Evolutionary conservation across 164 flowering plant species (phyloP).

Genomic region (Vitis rotundifolia): DNA sequence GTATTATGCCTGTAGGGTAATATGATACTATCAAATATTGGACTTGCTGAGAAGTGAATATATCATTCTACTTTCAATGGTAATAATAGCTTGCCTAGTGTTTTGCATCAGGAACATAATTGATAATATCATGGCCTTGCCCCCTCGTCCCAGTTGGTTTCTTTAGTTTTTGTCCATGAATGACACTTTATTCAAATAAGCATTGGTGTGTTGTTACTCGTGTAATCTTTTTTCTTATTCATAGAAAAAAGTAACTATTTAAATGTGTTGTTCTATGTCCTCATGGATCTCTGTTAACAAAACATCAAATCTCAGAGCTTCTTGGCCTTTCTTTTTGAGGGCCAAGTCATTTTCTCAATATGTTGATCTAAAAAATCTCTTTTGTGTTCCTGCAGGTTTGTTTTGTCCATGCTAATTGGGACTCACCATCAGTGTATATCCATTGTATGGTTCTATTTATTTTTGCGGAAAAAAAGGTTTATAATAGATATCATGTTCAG

Average conservation of each 20-base stretch:
- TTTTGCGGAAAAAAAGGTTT: background rate
- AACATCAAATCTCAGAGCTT: slow-evolving; percentile 1
- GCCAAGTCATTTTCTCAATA: background rate
- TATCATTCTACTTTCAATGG: slow-evolving; percentile 90
- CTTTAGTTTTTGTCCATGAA: slow-evolving; percentile 28
- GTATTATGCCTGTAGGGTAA: slow-evolving; percentile 67
- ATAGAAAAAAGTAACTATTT: background rate
- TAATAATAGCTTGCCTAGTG: slow-evolving; percentile 75
- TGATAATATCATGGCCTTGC: slow-evolving; percentile 60
- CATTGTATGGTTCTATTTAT: slow-evolving; percentile 27
- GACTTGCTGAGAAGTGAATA: slow-evolving; percentile 82
- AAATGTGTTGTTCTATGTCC: background rate
- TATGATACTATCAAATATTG: slow-evolving; percentile 69
- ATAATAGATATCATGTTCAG: slow-evolving; percentile 14
- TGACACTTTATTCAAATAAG: background rate
- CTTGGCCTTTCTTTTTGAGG: background rate
- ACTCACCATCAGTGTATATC: slow-evolving; percentile 42
- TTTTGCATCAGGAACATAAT: no score
- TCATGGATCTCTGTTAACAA: slow-evolving; percentile 8
- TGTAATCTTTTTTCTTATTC: background rate
- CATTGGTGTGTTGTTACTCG: no score
- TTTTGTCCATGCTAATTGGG: slow-evolving; percentile 57
- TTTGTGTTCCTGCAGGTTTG: slow-evolving; percentile 88
- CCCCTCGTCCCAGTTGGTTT: slow-evolving; percentile 35
- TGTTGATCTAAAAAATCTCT: slow-evolving; percentile 57